Conservation (phyloP, 2,329 filamentous ascomycete genomes). For the Aspergillus aculeatinus region DNA sequence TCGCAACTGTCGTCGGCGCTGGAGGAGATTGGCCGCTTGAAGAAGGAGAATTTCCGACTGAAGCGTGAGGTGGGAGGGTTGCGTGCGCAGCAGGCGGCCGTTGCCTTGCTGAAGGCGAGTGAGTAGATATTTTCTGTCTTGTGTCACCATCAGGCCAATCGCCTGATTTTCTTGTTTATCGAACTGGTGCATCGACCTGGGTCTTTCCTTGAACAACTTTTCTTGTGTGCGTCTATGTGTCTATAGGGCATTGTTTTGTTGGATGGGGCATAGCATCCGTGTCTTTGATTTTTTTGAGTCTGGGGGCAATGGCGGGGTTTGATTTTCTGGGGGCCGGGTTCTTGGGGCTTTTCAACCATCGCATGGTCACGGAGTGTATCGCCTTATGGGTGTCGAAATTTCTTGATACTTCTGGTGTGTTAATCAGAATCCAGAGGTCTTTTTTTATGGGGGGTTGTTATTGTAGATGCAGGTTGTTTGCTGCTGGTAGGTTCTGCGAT, state of each 20-base stretch:
- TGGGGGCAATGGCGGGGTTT: background rate
- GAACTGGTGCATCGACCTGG: too few species aligned
- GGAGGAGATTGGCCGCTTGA: constrained; percentile 73
- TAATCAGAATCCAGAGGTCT: too few species aligned
- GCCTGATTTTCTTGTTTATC: background rate
- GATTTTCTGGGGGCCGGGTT: background rate
- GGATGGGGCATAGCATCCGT: background rate
- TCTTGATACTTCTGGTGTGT: background rate
- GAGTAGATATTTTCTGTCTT: constrained; percentile 16
- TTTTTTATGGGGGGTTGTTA: too few species aligned
- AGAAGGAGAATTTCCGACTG: constrained; percentile 81
- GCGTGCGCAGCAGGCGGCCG: constrained; percentile 49
- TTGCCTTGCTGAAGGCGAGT: constrained; percentile 31
- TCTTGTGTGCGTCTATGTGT: background rate
- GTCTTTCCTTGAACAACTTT: background rate
- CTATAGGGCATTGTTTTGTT: background rate
- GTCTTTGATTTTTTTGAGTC: background rate
- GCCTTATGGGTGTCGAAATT: background rate
- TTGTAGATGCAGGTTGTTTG: too few species aligned
- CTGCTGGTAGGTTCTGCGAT: too few species aligned
- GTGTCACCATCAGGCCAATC: background rate
- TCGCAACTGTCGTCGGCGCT: constrained; percentile 67
- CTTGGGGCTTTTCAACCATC: constrained; percentile 5
- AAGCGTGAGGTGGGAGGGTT: constrained; percentile 78
- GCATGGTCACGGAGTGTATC: constrained; percentile 10